phyloP scores from a whole-genome alignment of 768 basidiomycete species.

The Termitomyces sp. region DNA sequence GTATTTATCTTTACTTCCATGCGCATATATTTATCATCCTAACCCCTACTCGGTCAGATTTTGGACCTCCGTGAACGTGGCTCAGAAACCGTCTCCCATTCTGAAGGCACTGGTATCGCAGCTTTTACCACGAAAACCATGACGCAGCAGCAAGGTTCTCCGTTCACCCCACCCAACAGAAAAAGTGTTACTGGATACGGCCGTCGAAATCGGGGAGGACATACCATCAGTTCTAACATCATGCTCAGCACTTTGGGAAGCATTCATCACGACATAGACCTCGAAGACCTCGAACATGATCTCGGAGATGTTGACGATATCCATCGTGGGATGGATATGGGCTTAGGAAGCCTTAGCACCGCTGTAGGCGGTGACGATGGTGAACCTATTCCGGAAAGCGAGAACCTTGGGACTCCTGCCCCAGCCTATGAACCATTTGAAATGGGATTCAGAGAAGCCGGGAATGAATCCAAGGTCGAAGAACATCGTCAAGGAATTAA shows the following conservation, averaged over 20 bases:
- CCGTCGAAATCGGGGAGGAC: conserved; percentile 35
- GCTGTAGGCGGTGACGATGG: conserved; percentile 49
- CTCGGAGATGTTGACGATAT: conserved; percentile 56
- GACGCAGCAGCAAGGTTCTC: conserved; percentile 48
- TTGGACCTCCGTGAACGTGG: conserved; percentile 80
- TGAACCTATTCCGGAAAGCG: conserved; percentile 42
- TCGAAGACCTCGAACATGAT: conserved; percentile 47
- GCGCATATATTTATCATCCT: conserved; percentile 5
- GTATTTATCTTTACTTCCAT: conserved; percentile 28
- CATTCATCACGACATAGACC: conserved; percentile 43
- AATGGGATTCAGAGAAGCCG: conserved; percentile 33
- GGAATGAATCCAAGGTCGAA: neutral
- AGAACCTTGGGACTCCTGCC: conserved; percentile 42
- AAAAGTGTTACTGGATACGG: conserved; percentile 34
- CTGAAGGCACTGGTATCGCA: conserved; percentile 64
- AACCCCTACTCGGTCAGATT: conserved; percentile 38
- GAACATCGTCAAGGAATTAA: conserved; percentile 32
- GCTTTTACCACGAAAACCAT: conserved; percentile 64
- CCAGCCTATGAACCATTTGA: conserved; percentile 52
- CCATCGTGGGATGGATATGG: conserved; percentile 48
- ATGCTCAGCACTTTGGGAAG: conserved; percentile 62
- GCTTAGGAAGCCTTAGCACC: conserved; percentile 44
- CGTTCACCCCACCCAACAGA: conserved; percentile 48
- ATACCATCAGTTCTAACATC: conserved; percentile 56
- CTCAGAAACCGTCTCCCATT: conserved; percentile 72